A percentile compares a stretch with the other conserved stretches of the same genome.
Conservation (phyloP, 2,329 filamentous ascomycete genomes). For the Raffaelea arxii region DNA sequence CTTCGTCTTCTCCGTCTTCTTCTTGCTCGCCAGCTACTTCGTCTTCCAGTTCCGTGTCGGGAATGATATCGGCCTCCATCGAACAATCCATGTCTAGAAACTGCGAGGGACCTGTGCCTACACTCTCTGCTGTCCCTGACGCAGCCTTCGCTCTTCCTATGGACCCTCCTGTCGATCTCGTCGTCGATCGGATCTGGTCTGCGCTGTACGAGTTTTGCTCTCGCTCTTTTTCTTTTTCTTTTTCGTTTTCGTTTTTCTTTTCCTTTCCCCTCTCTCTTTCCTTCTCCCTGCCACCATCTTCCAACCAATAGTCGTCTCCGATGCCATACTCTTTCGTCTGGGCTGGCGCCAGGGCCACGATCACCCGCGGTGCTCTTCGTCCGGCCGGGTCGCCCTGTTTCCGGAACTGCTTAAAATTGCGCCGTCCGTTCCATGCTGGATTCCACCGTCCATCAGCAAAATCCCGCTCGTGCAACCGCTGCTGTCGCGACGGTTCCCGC, state of each 20-base stretch:
- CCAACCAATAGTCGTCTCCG: conserved; percentile 68
- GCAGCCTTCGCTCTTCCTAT: no score
- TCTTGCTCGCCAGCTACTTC: conserved; percentile 1
- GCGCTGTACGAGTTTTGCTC: conserved; percentile 5
- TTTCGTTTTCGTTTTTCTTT: not conserved
- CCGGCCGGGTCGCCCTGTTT: conserved; percentile 41
- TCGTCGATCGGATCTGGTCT: no score
- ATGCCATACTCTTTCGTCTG: conserved; percentile 63
- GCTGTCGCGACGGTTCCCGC: conserved; percentile 24
- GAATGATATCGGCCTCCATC: conserved; percentile 5
- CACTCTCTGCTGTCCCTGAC: no score
- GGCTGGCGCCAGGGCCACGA: conserved; percentile 64
- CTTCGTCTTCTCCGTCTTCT: conserved; percentile 7
- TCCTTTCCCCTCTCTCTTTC: conserved; percentile 13
- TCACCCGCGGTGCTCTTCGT: conserved; percentile 37
- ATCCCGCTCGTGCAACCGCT: conserved; percentile 37
- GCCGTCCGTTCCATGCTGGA: conserved; percentile 82
- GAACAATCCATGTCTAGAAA: not conserved
- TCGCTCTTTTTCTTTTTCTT: conserved; percentile 14
- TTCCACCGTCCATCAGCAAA: conserved; percentile 61
- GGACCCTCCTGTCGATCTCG: no score
- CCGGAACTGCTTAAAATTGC: conserved; percentile 90
- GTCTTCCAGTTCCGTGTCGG: conserved; percentile 15
- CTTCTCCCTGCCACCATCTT: conserved; percentile 26
- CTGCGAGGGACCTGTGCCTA: not conserved